phyloP scores from a whole-genome alignment of 768 basidiomycete species.

The Galerina sulciceps region DNA sequence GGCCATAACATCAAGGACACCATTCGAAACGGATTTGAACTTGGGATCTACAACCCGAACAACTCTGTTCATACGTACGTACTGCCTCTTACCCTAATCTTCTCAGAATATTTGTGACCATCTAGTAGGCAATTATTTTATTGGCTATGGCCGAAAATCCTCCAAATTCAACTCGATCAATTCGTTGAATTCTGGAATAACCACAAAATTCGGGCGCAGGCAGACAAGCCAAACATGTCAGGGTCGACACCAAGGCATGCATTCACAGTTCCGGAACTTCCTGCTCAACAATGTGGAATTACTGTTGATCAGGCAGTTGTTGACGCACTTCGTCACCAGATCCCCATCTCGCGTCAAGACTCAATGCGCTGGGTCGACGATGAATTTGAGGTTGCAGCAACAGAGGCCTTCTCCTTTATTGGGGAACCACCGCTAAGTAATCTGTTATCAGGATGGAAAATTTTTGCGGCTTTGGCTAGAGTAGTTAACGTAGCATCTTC shows the following conservation, averaged over 20 bases:
- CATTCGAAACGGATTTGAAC: constrained; percentile 12
- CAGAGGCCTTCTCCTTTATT: constrained; percentile 1
- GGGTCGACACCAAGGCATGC: constrained; percentile 24
- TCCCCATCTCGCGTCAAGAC: constrained; percentile 15
- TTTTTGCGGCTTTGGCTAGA: constrained; percentile 4
- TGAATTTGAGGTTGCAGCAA: constrained; percentile 12
- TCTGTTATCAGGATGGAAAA: constrained; percentile 8
- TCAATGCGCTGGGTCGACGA: constrained; percentile 22
- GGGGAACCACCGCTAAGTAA: constrained; percentile 9
- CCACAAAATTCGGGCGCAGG: constrained; percentile 23
- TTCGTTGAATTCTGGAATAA: constrained; percentile 31
- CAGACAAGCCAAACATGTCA: constrained; percentile 27
- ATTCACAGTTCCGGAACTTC: constrained; percentile 15
- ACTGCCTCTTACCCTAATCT: background rate
- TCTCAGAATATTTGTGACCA: background rate
- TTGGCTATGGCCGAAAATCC: constrained; percentile 33
- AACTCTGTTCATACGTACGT: constrained; percentile 21
- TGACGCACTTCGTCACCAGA: constrained; percentile 19
- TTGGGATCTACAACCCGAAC: constrained; percentile 19
- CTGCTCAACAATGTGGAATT: constrained; percentile 17
- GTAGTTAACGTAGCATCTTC: constrained; percentile 5
- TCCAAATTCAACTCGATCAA: constrained; percentile 26
- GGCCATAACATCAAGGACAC: constrained; percentile 22
- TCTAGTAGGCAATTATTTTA: constrained; percentile 21
- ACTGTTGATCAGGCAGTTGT: constrained; percentile 16